Percentiles rank a stretch among this genome's conserved stretches.
Evolutionary conservation across 2,329 filamentous ascomycete species (phyloP).

Genomic region (Penicillium decumbens): DNA sequence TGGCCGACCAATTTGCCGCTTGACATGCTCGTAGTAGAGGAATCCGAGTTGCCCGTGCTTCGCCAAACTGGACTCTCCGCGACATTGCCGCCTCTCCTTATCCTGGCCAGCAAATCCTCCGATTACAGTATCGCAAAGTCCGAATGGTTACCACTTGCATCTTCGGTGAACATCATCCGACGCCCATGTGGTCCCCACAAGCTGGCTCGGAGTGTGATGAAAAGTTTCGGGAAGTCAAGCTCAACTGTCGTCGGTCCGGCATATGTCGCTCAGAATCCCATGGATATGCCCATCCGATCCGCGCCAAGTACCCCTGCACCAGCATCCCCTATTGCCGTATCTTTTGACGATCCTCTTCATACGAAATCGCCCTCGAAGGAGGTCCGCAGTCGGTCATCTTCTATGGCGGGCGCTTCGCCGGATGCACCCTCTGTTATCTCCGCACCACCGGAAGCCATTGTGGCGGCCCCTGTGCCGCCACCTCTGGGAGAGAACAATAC

Average conservation of each 20-base stretch:
- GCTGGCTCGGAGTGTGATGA: constrained; percentile 35
- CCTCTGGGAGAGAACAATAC: constrained; percentile 13
- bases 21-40: constrained; percentile 37
- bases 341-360: not conserved
- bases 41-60: constrained; percentile 24
- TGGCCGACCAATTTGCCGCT: constrained; percentile 26
- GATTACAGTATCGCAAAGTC: constrained; percentile 30
- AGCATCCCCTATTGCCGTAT: not conserved
- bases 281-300: constrained; percentile 13
- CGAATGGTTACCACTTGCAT: constrained; percentile 29
- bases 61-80: constrained; percentile 13
- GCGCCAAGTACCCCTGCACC: not conserved
- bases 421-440: constrained; percentile 7
- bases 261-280: constrained; percentile 13
- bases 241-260: constrained; percentile 8
- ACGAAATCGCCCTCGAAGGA: not conserved
- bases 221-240: constrained; percentile 24
- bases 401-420: not conserved
- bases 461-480: constrained; percentile 9
- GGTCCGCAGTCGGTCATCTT: not conserved
- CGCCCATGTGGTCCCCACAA: constrained; percentile 42
- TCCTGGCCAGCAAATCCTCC: constrained; percentile 36
- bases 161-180: constrained; percentile 37
- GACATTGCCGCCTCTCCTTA: constrained; percentile 32
- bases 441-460: constrained; percentile 7